Base-by-base conservation (phyloP, 1,284 basidiomycete genomes). In the Chondrostereum purpureum region DNA sequence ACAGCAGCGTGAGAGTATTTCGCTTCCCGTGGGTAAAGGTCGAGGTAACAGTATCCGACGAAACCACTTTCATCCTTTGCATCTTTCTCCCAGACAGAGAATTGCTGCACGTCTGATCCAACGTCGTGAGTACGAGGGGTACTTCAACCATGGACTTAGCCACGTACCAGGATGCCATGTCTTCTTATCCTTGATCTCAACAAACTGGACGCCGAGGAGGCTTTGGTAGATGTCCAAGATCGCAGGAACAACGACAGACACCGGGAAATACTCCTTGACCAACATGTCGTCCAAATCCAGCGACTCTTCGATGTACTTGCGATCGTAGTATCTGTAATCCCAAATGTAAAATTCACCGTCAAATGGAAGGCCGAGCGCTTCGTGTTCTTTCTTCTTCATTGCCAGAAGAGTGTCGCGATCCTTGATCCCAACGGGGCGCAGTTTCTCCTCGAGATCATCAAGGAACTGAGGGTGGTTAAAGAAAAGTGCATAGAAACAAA, bases 1-100 rank as follows among this genome's bases (percentile, higher is more conserved):
- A 92, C 88, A 0, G 89, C 88, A 0, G 90, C 90, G 65, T 93
- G 90, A 4, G 83, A 79, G 59, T 89, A 92, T 60, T 92, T 92
- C 38, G 77, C 75, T 46, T 73, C 85, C 24, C 90, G 80, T 44
- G 90, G 90, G 72, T 87, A 92, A 31, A 93, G 74, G 57, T 93
- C 91, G 19, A 92, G 79, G 58, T 90, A 89, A 58, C 87, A 85
- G 61, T 88, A 82, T 13, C 90, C 86, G 24, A 90, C 60, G 54
- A 91, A 90, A 24, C 72, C 82, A 2, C 75, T 72, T 52, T 73
- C 78, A 54, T 83, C 80, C 49, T 75, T 81, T 6, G 82, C 79
- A 49, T 77, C 78, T 45, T 79, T 80, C 53, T 87, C 83, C 88
- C 88, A 91, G 3, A 90, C 87, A 1, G 83, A 66, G 57, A 85